Evolutionary conservation across 2,329 filamentous ascomycete species (phyloP), one percentile per base, ranked within the genome.

Genomic region (Arthrobotrys entomopaga): DNA sequence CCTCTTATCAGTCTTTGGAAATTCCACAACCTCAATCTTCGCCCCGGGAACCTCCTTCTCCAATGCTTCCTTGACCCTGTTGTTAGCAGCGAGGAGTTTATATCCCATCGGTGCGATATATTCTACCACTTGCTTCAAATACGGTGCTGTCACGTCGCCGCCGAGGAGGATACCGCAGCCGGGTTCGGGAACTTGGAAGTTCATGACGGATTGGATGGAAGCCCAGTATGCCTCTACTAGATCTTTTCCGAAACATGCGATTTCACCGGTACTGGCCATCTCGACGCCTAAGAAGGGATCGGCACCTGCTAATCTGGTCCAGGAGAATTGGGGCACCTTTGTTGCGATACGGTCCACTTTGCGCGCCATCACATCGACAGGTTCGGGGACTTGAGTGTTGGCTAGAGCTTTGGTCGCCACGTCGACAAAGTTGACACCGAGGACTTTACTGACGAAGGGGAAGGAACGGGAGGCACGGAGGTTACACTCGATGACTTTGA

Each of bases 401-500:
- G 96, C 88, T 61, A 98, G 90, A 61, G 94, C 95, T 83, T 93
- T 94, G 81, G 93, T 97, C 63, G 95, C 95, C 76, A 94, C 88
- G 78, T 97, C 93, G 77, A 98, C 96, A 86, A 98, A 97, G 87
- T 98, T 97, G 80, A 89, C 91, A 77, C 94, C 94, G 65, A 98
- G 89, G 48, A 97, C 93, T 85, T 98, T 98, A 87, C 90, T 94
- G 81, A 96, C 93, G 83, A 98, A 98, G 81, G 95, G 94, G 89
- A 98, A 98, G 0, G 94, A 98, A 76, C 94, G 93, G 73, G 94
- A 98, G 67, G 94, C 95, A 82, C 94, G 94, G 76, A 98, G 89
- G 83, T 98, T 98, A 85, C 94, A 98, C 84, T 98, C 94, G 77
- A 98, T 98, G 80, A 98, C 94, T 86, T 97, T 97, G 77, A 98